These are phyloP conservation scores for Arthroderma sp. DNA, from an alignment of 2,329 filamentous ascomycete species.

Conservation along the genomic window DNA sequence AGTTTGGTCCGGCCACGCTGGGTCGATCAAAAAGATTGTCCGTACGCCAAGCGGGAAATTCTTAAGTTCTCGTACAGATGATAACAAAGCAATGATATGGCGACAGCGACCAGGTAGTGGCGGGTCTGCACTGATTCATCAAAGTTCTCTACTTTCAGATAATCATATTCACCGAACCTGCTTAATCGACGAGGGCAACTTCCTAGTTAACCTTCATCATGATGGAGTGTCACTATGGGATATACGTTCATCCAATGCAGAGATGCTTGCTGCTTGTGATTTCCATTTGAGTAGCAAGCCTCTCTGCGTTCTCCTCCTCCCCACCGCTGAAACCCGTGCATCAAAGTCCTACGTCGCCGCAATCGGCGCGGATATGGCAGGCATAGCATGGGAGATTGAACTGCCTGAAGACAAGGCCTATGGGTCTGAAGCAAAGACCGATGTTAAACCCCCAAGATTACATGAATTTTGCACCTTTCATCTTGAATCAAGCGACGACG, in stretches of 20 bases:
- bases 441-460: slow-evolving; percentile 31
- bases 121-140: slow-evolving; percentile 47
- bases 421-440: slow-evolving; percentile 23
- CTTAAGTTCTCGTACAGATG: slow-evolving; percentile 65
- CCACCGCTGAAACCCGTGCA: slow-evolving; percentile 41
- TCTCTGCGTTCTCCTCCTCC: slow-evolving; percentile 66
- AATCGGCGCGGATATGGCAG: slow-evolving; percentile 63
- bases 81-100: slow-evolving; percentile 76
- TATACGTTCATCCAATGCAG: slow-evolving; percentile 47
- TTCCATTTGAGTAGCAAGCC: slow-evolving; percentile 57
- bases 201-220: slow-evolving; percentile 67
- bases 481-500: slow-evolving; percentile 42
- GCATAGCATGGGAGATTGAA: slow-evolving; percentile 67
- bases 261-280: slow-evolving; percentile 43
- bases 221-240: slow-evolving; percentile 67
- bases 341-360: slow-evolving; percentile 56
- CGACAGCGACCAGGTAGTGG: slow-evolving; percentile 46
- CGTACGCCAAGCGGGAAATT: slow-evolving; percentile 70
- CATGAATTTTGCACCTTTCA: slow-evolving; percentile 59
- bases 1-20: slow-evolving; percentile 74
- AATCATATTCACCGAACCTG: slow-evolving; percentile 70
- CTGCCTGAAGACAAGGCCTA: slow-evolving; percentile 37
- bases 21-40: slow-evolving; percentile 70
- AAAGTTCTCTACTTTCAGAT: slow-evolving; percentile 53
- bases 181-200: slow-evolving; percentile 61